phyloP scores from a whole-genome alignment of 768 basidiomycete genomes.

The Dacryopinax spathularia region DNA sequence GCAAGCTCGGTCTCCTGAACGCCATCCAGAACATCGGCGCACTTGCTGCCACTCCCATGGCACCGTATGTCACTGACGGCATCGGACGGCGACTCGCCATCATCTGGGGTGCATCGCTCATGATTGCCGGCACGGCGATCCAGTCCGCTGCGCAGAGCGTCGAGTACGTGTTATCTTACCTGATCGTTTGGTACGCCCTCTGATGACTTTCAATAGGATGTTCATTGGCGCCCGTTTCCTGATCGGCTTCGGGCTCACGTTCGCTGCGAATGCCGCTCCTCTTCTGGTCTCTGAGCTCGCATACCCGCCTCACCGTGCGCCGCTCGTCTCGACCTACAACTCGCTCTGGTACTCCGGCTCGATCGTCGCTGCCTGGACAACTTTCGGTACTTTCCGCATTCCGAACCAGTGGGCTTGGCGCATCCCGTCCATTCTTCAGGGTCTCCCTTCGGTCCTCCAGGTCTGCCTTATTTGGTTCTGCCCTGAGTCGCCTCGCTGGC shows the following conservation, averaged over 20 bases:
- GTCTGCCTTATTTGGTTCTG: constrained; percentile 41
- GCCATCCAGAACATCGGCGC: constrained; percentile 50
- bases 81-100: constrained; percentile 48
- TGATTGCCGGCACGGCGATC: constrained; percentile 48
- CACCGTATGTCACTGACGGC: constrained; percentile 45
- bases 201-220: no score
- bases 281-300: constrained; percentile 46
- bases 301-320: constrained; percentile 46
- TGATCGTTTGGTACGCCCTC: no score
- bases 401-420: constrained; percentile 38
- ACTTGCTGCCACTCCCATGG: constrained; percentile 42
- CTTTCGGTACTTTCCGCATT: constrained; percentile 31
- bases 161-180: no score
- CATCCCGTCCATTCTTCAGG: constrained; percentile 50
- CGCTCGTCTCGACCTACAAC: constrained; percentile 34
- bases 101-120: constrained; percentile 45
- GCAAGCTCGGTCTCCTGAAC: constrained; percentile 46
- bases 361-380: constrained; percentile 39
- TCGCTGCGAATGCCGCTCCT: constrained; percentile 39
- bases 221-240: constrained; percentile 40
- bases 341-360: constrained; percentile 63
- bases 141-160: constrained; percentile 38
- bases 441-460: constrained; percentile 42
- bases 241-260: constrained; percentile 53
- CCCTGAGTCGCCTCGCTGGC: constrained; percentile 54